Percentiles rank a stretch among this genome's conserved stretches.
phyloP scores from a whole-genome alignment of 768 basidiomycete genomes.

The Kockovaella imperatae region DNA sequence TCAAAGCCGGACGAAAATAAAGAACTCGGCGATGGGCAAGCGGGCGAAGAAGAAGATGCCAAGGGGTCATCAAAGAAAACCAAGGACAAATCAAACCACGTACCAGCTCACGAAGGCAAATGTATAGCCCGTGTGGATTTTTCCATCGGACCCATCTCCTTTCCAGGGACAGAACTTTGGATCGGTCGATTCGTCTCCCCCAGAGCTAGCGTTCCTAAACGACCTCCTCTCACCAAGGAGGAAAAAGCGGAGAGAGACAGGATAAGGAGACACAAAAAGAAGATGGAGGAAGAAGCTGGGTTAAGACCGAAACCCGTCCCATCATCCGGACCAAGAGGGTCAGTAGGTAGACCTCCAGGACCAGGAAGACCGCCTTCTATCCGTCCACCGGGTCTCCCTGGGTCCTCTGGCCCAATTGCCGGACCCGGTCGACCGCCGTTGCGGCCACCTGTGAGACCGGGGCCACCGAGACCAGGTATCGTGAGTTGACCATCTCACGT shows the following conservation, averaged over 20 bases:
- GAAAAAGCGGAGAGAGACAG: slow-evolving; percentile 7
- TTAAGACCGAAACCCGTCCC: too few species aligned
- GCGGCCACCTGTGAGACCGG: not conserved
- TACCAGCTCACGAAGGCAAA: slow-evolving; percentile 34
- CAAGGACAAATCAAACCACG: slow-evolving; percentile 8
- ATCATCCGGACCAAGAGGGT: too few species aligned
- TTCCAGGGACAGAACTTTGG: slow-evolving; percentile 36
- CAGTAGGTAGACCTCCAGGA: too few species aligned
- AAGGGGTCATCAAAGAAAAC: too few species aligned
- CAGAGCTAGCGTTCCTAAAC: too few species aligned
- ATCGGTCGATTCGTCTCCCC: slow-evolving; percentile 37
- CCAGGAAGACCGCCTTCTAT: not conserved
- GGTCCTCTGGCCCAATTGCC: not conserved
- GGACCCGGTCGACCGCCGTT: not conserved
- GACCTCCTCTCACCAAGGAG: slow-evolving; percentile 10
- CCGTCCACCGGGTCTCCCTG: not conserved
- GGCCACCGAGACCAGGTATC: not conserved
- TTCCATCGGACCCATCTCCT: slow-evolving; percentile 30
- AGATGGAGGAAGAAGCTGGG: slow-evolving; percentile 2
- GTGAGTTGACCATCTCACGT: not conserved
- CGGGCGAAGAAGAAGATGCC: not conserved
- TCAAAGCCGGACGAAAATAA: slow-evolving; percentile 1
- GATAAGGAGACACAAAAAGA: slow-evolving; percentile 2
- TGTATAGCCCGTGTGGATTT: slow-evolving; percentile 34
- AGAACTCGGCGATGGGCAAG: not conserved